phyloP scores from a whole-genome alignment of 176 grass and related monocot species.

The Triticum aestivum region IWGSC_CS_RefSeq_v2.1 NC_057811.1:15630367-15630866 shows the following conservation, averaged over 20 bases:
- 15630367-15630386: background rate
- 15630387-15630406: background rate
- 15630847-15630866: background rate
- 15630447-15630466: constrained; percentile 6
- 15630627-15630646: constrained; percentile 5
- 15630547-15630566: constrained; percentile 14
- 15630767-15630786: too few species aligned
- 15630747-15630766: background rate
- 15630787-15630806: too few species aligned
- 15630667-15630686: background rate
- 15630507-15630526: constrained; percentile 24
- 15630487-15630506: constrained; percentile 41
- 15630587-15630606: background rate
- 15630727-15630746: background rate
- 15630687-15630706: background rate
- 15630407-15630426: constrained; percentile 63
- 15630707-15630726: background rate
- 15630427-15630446: constrained; percentile 18
- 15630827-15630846: too few species aligned
- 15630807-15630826: too few species aligned
- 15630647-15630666: background rate
- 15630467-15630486: constrained; percentile 15
- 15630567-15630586: background rate
- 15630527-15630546: background rate
- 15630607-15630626: background rate